These are phyloP conservation scores for Fusarium citri DNA, from an alignment of 2,329 filamentous ascomycete genomes.

Conservation along the genomic window DNA sequence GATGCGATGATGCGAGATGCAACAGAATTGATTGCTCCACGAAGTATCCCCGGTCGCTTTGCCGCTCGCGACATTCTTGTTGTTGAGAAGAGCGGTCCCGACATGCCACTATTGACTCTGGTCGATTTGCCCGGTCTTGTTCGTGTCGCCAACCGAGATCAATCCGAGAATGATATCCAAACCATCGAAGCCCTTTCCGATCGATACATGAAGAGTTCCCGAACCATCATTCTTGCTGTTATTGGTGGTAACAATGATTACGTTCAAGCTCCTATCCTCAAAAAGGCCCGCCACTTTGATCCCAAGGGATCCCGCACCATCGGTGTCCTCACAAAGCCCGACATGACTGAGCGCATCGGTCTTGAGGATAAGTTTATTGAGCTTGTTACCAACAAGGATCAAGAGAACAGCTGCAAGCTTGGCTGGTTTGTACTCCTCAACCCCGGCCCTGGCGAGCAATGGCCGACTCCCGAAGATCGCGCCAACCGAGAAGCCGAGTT, in stretches of 20 bases:
- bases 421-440: constrained; percentile 66
- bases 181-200: constrained; percentile 65
- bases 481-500: constrained; percentile 59
- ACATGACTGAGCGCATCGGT: constrained; percentile 64
- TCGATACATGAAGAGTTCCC: constrained; percentile 66
- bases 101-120: constrained; percentile 69
- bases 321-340: constrained; percentile 65
- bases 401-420: constrained; percentile 62
- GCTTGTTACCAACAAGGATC: constrained; percentile 63
- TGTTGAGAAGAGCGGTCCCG: constrained; percentile 69
- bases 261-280: constrained; percentile 63
- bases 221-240: constrained; percentile 67
- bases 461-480: constrained; percentile 57
- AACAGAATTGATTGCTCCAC: constrained; percentile 63
- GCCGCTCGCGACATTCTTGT: constrained; percentile 66
- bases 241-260: constrained; percentile 67
- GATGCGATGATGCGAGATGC: constrained; percentile 64
- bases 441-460: constrained; percentile 60
- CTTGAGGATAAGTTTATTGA: constrained; percentile 66
- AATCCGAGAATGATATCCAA: constrained; percentile 64
- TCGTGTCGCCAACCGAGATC: constrained; percentile 63
- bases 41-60: constrained; percentile 62
- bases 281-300: constrained; percentile 63
- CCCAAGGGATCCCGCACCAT: constrained; percentile 62
- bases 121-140: constrained; percentile 72